These are phyloP conservation scores for Tieghemostelium lacteum DNA, from an alignment of 78 protist species.

Conservation along the genomic window DNA sequence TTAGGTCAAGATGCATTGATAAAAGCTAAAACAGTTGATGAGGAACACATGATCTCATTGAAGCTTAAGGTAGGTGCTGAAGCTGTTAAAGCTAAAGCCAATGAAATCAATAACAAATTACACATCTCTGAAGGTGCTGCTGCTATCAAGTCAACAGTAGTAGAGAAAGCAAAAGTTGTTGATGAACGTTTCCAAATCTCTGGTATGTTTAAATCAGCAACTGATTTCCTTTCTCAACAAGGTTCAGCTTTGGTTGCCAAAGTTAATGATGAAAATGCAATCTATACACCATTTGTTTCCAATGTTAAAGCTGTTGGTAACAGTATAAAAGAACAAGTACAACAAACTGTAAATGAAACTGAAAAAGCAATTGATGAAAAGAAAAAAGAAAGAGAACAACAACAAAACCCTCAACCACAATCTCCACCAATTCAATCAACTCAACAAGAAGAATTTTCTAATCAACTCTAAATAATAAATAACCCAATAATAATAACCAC, in stretches of 20 bases:
- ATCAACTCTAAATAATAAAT: no score
- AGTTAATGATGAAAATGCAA: constrained; percentile 41
- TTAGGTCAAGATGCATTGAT: constrained; percentile 60
- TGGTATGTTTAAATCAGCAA: constrained; percentile 68
- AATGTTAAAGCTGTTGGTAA: constrained; percentile 31
- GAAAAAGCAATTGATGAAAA: constrained; percentile 64
- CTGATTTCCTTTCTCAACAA: constrained; percentile 42
- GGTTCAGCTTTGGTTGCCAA: neutral
- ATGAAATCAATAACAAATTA: constrained; percentile 71
- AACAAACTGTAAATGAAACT: constrained; percentile 47
- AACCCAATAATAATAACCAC: no score
- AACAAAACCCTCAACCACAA: constrained; percentile 30
- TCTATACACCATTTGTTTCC: constrained; percentile 10
- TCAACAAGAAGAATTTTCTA: no score
- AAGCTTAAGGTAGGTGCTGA: constrained; percentile 73
- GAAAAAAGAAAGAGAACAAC: constrained; percentile 60
- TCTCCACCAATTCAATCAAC: neutral
- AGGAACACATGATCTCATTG: constrained; percentile 60
- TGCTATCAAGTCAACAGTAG: constrained; percentile 55
- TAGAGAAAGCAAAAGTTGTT: constrained; percentile 55
- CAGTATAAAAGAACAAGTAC: constrained; percentile 22
- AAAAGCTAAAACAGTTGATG: constrained; percentile 81
- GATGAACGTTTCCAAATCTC: constrained; percentile 83
- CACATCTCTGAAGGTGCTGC: constrained; percentile 76
- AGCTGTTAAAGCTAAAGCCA: constrained; percentile 66